Evolutionary conservation across 2,329 filamentous ascomycete genomes (phyloP).

Genomic region (Chaetomium sp.): DNA sequence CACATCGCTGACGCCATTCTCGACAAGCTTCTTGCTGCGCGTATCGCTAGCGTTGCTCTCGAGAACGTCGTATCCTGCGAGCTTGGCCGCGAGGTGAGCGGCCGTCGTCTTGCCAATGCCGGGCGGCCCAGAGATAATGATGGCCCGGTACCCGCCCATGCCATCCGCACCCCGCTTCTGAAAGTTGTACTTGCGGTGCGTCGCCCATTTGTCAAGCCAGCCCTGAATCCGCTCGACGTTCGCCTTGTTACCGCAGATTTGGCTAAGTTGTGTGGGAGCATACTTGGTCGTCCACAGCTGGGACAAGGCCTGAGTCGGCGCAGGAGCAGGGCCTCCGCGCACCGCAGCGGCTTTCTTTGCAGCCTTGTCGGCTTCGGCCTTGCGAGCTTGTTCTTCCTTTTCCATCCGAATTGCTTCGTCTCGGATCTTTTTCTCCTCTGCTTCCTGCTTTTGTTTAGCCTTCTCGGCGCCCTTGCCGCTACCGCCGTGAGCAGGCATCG

Average conservation of each 20-base stretch:
- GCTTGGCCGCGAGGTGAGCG: constrained; percentile 87
- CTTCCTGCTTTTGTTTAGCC: constrained; percentile 78
- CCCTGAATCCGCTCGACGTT: constrained; percentile 85
- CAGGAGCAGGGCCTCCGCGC: constrained; percentile 46
- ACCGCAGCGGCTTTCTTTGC: constrained; percentile 53
- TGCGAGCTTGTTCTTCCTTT: constrained; percentile 67
- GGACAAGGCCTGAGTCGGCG: constrained; percentile 49
- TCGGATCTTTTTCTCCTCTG: constrained; percentile 80
- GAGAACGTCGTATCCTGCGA: constrained; percentile 90
- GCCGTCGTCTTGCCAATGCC: constrained; percentile 98
- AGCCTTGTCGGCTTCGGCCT: constrained; percentile 54
- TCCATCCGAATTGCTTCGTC: constrained; percentile 85
- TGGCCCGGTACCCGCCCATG: constrained; percentile 78
- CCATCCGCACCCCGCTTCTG: constrained; percentile 82
- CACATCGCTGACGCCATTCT: constrained; percentile 82
- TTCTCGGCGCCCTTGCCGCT: constrained; percentile 85
- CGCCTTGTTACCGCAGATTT: constrained; percentile 94
- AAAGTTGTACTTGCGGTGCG: constrained; percentile 77
- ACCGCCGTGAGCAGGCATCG: constrained; percentile 82
- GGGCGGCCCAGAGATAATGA: constrained; percentile 81
- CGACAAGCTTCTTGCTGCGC: constrained; percentile 93
- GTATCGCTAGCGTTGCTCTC: constrained; percentile 97
- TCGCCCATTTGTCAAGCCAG: constrained; percentile 84
- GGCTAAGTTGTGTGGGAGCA: constrained; percentile 77
- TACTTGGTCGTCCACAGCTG: constrained; percentile 95